These are phyloP conservation scores for Yamadazyma laniorum DNA, from an alignment of 805 yeast species.

Conservation along the genomic window DNA sequence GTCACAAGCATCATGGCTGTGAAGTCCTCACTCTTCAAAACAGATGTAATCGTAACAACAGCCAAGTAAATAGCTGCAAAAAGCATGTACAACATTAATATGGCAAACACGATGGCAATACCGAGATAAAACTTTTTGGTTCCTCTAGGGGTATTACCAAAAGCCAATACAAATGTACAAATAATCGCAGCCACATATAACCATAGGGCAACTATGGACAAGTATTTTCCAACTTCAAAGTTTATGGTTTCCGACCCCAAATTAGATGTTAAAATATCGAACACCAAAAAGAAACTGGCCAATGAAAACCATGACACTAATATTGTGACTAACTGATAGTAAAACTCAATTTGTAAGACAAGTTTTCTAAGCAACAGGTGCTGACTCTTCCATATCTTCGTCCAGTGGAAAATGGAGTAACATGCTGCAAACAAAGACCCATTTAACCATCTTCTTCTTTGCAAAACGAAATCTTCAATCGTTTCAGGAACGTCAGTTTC, in stretches of 20 bases:
- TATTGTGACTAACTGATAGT: conserved; percentile 73
- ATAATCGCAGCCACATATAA: conserved; percentile 76
- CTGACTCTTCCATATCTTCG: conserved; percentile 83
- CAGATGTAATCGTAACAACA: conserved; percentile 63
- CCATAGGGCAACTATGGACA: conserved; percentile 83
- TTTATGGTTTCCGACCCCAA: conserved; percentile 61
- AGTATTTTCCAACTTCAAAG: conserved; percentile 70
- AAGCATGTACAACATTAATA: conserved; percentile 83
- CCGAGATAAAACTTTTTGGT: conserved; percentile 74
- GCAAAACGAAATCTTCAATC: conserved; percentile 92
- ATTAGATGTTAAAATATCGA: conserved; percentile 79
- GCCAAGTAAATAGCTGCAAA: conserved; percentile 85
- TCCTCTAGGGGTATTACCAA: conserved; percentile 94
- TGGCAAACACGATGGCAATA: conserved; percentile 78
- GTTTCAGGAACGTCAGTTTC: conserved; percentile 95
- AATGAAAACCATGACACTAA: conserved; percentile 90
- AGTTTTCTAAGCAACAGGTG: conserved; percentile 81
- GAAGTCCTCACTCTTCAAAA: conserved; percentile 45
- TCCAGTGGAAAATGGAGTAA: conserved; percentile 81
- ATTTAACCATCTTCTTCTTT: conserved; percentile 97
- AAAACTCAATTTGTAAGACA: conserved; percentile 80
- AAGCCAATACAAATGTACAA: conserved; percentile 82
- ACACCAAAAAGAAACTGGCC: conserved; percentile 86
- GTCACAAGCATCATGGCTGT: conserved; percentile 50
- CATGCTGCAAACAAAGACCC: conserved; percentile 98